A percentile compares a stretch with the other conserved stretches of the same genome.
Conservation (phyloP, 306 rosid genomes). For the Sophora flavescens region DNA sequence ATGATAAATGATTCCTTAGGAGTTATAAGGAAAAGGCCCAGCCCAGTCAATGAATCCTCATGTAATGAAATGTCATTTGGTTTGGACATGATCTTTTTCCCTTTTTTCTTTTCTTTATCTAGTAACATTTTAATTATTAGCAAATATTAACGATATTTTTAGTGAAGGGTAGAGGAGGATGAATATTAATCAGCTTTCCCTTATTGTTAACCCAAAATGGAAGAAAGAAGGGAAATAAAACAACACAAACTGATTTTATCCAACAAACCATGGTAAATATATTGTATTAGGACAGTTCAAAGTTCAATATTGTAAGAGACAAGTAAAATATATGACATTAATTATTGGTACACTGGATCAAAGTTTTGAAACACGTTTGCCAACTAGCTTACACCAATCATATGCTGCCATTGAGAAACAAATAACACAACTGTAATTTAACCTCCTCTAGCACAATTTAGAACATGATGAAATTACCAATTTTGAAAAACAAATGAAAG, state of each 20-base stretch:
- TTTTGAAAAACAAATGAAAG: slow-evolving; percentile 31
- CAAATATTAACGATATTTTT: background rate
- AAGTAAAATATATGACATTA: slow-evolving; percentile 6
- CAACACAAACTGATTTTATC: background rate
- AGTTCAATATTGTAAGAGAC: background rate
- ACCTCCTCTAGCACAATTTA: slow-evolving; percentile 26
- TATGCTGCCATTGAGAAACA: slow-evolving; percentile 21
- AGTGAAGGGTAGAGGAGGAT: background rate
- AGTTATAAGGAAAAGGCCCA: no score
- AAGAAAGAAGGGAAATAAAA: background rate
- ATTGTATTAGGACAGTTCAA: background rate
- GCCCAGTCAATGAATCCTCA: no score
- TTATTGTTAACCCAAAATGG: background rate
- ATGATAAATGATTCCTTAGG: no score
- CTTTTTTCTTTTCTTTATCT: no score
- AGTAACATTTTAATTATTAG: no score
- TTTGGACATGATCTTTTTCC: no score
- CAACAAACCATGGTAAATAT: background rate
- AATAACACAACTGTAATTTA: slow-evolving; percentile 22
- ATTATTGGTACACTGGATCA: slow-evolving; percentile 24
- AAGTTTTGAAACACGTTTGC: slow-evolving; percentile 37
- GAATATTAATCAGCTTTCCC: background rate
- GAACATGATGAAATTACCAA: slow-evolving; percentile 15
- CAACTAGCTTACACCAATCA: slow-evolving; percentile 36
- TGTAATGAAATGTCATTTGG: no score